phyloP scores from a whole-genome alignment of 805 yeast genomes.

The Candida loeiensis region DNA sequence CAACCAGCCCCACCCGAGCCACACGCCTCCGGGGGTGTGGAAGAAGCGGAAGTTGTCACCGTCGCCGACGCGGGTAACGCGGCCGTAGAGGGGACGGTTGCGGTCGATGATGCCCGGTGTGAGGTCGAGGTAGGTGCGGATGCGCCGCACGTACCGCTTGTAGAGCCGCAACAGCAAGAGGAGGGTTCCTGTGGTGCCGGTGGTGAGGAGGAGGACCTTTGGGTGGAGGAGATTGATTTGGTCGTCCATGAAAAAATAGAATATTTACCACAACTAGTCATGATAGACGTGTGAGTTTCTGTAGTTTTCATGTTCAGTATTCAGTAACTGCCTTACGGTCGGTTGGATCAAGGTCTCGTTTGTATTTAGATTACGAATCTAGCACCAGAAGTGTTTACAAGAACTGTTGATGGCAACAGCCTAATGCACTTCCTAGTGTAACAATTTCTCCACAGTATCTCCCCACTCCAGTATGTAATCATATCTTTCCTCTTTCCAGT shows the following conservation, averaged over 20 bases:
- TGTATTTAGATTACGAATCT: too few relatives aligned
- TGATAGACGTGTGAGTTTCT: too few relatives aligned
- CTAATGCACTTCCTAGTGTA: too few relatives aligned
- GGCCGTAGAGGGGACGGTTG: conserved; percentile 46
- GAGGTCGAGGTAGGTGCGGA: conserved; percentile 35
- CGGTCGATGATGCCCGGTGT: conserved; percentile 33
- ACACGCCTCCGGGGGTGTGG: conserved; percentile 88
- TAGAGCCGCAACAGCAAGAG: conserved; percentile 30
- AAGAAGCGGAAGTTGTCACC: conserved; percentile 92
- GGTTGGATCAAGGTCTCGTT: too few relatives aligned
- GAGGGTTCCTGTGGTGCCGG: conserved; percentile 29
- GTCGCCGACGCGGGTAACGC: conserved; percentile 88
- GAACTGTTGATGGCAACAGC: too few relatives aligned
- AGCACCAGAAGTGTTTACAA: too few relatives aligned
- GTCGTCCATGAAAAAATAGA: conserved; percentile 3
- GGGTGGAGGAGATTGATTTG: conserved; percentile 30
- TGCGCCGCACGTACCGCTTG: conserved; percentile 30
- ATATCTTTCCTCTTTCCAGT: too few relatives aligned
- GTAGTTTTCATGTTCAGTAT: too few relatives aligned
- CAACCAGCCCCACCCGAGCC: conserved; percentile 93
- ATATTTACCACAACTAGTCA: too few relatives aligned
- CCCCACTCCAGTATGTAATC: too few relatives aligned
- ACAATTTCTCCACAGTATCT: too few relatives aligned
- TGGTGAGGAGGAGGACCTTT: conserved; percentile 35
- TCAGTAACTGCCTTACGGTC: too few relatives aligned